Evolutionary conservation across 345 rosid species (phyloP), one percentile per base, ranked within the genome.

Genomic region (Erysimum cheiranthoides): DNA sequence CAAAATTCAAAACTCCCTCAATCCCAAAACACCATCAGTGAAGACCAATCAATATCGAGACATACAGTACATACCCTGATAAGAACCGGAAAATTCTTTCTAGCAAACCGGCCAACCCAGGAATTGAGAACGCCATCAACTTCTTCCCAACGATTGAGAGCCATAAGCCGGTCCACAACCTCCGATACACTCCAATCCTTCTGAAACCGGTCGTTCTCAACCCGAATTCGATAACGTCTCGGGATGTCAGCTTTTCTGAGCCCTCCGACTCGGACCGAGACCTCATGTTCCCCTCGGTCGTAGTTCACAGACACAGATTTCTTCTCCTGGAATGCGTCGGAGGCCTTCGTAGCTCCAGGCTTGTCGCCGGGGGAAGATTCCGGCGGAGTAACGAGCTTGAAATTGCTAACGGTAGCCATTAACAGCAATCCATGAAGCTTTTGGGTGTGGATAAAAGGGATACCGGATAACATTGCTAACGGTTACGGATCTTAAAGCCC

Each of bases 81-180:
- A 13, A 93, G 92, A 74, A 69, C 54, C 45, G 93, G 90, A 50
- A 85, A 91, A 73, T 93, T 93, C 79, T 86, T 91, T 39, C 97
- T 79, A 32, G 94, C 85, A 49, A 93, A 93, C 53, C 98, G 89
- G 43, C 97, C 98, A 2, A 79, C 81, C 97, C 98, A 93, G n/a
- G 79, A 84, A 81, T 91, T 93, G 71, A 93, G 82, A 61, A 91
- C 73, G 2, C 67, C 84, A 38, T 88, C 88, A 32, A 88, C 85
- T 72, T 86, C 78, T 17, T 86, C 88, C 85, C 82, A 78, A 7
- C 76, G 88, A 46, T 79, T 78, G 79, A 91, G 89, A 75, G 77
- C 83, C 64, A 89, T 34, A 27, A 91, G 81, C 56, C 73, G 79
- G 13, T 86, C 73, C 51, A 85, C 91, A 8, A 93, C 89, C 58